Base-by-base conservation (phyloP, 23 red algal species). In the Agarophyton chilense region DNA sequence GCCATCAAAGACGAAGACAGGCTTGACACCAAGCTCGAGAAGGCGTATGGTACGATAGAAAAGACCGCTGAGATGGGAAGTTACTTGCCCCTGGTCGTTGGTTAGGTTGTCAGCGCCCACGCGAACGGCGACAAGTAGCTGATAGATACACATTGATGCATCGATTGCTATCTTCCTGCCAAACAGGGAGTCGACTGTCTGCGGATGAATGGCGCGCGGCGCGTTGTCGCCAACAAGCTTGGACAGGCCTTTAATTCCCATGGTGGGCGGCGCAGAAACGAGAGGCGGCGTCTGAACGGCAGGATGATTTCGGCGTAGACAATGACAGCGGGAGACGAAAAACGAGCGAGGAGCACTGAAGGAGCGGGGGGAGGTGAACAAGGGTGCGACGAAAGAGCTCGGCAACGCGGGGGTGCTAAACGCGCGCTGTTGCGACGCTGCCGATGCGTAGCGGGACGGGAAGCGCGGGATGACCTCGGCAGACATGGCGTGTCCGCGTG, bases 61-160 rank as follows among this genome's bases (percentile, higher is more conserved):
- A 32, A 99, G 72, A 40, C 97, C 97, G 31, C 63, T 87, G 50
- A 99, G 92, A 81, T 99, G 97, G 38, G 91, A 95, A 18, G 97
- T 99, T 4, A 99, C 82, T 38, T 91, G 79, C 21, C 97, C 97
- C 7, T 82, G 73, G 34, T 95, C 90, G 79, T 99, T 99, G 44
- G 93, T 94, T 28, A 99, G 52, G 73, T 94, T 96, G 41, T 95
- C 97, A 0, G 91, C 84, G 34, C 93, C 94, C 54, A 84, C 61
- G 4, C 97, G 91, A 11, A 99, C 93, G 55, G 97, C 93, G 28
- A 96, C 94, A 6, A 99, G 90, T 13, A 99, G 95, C 71, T 99
- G 97, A 55, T 99, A 99, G 56, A 99, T 99, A 53, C 76, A 90
- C 97, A 99, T 99, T 19, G 93, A 96, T 14, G 97, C 97, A 79